A percentile compares a stretch with the other conserved stretches of the same genome.
phyloP scores from a whole-genome alignment of 495 filamentous ascomycete genomes.

The Penicillium psychrofluorescens region DNA sequence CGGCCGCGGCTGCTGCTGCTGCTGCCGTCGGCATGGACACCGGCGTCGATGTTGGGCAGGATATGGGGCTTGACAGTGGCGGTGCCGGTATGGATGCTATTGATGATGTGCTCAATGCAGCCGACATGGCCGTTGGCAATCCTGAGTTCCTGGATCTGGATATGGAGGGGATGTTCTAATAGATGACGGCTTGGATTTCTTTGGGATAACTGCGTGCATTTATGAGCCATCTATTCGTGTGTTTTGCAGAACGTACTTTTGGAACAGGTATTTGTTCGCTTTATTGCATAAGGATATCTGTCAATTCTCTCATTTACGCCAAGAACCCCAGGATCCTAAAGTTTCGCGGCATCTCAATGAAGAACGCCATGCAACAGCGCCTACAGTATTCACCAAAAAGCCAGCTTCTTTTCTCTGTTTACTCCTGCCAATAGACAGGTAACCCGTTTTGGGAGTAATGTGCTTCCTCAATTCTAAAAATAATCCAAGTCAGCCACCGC shows the following conservation, averaged over 20 bases:
- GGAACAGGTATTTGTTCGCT: neutral
- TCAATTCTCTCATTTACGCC: constrained; percentile 3
- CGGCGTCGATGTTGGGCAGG: constrained; percentile 15
- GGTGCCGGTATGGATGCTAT: constrained; percentile 32
- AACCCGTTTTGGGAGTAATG: too few species aligned
- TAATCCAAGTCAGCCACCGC: too few species aligned
- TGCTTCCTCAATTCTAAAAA: too few species aligned
- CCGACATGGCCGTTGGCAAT: constrained; percentile 40
- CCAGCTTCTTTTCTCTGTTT: too few species aligned
- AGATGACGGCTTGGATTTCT: neutral
- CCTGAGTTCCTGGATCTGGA: constrained; percentile 44
- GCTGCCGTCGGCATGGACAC: constrained; percentile 27
- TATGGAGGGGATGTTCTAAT: constrained; percentile 42
- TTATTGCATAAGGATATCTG: neutral
- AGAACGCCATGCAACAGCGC: too few species aligned
- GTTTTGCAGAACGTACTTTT: too few species aligned
- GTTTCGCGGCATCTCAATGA: neutral
- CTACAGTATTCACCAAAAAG: too few species aligned
- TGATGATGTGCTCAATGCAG: constrained; percentile 41
- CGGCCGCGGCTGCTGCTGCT: constrained; percentile 25
- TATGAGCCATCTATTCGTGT: too few species aligned
- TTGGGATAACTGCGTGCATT: neutral
- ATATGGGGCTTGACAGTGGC: constrained; percentile 20
- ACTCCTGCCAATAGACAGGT: too few species aligned
- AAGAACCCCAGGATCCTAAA: neutral